Evolutionary conservation across 371 early-diverging fungal genomes (phyloP), one percentile per base, ranked within the genome.

Genomic region (Mortierella sp.): DNA sequence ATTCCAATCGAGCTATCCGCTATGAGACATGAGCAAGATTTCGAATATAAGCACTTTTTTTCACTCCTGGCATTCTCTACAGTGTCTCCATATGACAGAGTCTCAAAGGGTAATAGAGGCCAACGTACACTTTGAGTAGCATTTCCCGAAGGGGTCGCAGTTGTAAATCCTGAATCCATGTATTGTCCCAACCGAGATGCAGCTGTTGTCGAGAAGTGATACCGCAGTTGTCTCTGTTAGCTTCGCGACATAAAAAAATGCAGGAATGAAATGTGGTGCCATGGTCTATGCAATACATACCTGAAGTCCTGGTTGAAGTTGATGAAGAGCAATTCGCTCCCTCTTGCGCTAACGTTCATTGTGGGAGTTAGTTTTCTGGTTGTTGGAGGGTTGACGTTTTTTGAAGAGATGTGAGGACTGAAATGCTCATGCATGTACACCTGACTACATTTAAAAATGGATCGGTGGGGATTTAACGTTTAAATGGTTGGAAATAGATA

Each of bases 301-400:
- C 92, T 93, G 81, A 86, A 96, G 86, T 97, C 97, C 87, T 97
- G 97, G 88, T 97, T 96, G 82, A 96, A 96, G 85, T 93, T 93
- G 64, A 94, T 86, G 75, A 92, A 93, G 37, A 94, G 80, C 31
- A 96, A 77, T 66, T 95, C 92, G 13, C 69, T 65, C 15, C 73
- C 69, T 34, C 66, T 83, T 23, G 67, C 71, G 49, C 73, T 77
- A 43, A 86, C 72, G 67, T 86, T 86, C 86, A 86, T 86, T 43
- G 45, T 62, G 40, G 47, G 6, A n/a, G n/a, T n/a, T n/a, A n/a
- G n/a, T n/a, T n/a, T n/a, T n/a, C n/a, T n/a, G n/a, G n/a, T n/a
- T n/a, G n/a, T n/a, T n/a, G n/a, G n/a, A n/a, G n/a, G n/a, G n/a
- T n/a, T n/a, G n/a, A n/a, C n/a, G n/a, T n/a, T n/a, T n/a, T n/a